Evolutionary conservation across 2,329 filamentous ascomycete genomes (phyloP).

Genomic region (Sclerotinia borealis): DNA sequence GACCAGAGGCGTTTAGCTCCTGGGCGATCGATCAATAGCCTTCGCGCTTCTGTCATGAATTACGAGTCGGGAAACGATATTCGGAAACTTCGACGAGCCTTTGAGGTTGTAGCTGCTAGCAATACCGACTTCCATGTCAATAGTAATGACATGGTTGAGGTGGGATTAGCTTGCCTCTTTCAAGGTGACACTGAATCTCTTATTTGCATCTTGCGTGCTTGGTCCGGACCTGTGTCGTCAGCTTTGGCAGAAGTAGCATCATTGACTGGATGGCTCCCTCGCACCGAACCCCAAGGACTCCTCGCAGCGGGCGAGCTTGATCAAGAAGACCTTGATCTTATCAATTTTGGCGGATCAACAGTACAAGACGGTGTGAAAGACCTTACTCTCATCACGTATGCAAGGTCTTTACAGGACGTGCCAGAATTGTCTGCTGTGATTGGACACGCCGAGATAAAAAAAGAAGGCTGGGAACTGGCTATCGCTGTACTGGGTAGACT

Average conservation of each 20-base stretch:
- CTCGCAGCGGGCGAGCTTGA: slow-evolving; percentile 60
- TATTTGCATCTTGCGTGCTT: slow-evolving; percentile 66
- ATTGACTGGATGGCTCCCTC: slow-evolving; percentile 76
- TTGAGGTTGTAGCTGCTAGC: slow-evolving; percentile 58
- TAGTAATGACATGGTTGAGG: slow-evolving; percentile 66
- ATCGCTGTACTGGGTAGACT: slow-evolving; percentile 77
- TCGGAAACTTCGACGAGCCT: slow-evolving; percentile 63
- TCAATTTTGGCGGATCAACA: slow-evolving; percentile 56
- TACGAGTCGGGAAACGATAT: slow-evolving; percentile 60
- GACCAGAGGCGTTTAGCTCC: slow-evolving; percentile 37
- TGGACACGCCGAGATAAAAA: slow-evolving; percentile 32
- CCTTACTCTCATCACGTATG: slow-evolving; percentile 70
- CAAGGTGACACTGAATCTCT: slow-evolving; percentile 76
- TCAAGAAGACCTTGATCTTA: slow-evolving; percentile 76
- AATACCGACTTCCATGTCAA: slow-evolving; percentile 72
- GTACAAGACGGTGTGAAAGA: slow-evolving; percentile 67
- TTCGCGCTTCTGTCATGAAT: slow-evolving; percentile 36
- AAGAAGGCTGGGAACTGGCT: slow-evolving; percentile 84
- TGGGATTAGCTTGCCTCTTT: slow-evolving; percentile 74
- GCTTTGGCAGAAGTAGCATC: slow-evolving; percentile 78
- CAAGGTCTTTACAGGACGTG: slow-evolving; percentile 56
- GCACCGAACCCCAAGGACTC: slow-evolving; percentile 46
- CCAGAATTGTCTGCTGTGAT: slow-evolving; percentile 31
- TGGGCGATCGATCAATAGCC: slow-evolving; percentile 23
- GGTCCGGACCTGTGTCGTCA: slow-evolving; percentile 74